Conservation (phyloP, 257 asterid genomes). For the Forsythia viridissima region DNA sequence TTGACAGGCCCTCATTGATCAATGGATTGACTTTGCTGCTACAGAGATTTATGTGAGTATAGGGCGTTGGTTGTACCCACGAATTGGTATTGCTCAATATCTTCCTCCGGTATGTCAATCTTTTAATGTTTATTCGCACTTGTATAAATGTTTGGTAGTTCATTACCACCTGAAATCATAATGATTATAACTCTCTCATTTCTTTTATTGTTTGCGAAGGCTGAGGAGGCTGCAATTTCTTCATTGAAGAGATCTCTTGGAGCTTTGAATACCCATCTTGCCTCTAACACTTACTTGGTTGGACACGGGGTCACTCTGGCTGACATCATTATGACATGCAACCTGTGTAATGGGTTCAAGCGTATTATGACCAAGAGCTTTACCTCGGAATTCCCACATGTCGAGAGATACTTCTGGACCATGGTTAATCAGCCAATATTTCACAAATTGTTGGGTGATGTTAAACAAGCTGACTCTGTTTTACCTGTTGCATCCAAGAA, state of each 20-base stretch:
- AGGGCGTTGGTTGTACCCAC: conserved; percentile 61
- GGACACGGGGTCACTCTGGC: conserved; percentile 76
- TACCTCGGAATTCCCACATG: conserved; percentile 76
- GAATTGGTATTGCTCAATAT: conserved; percentile 48
- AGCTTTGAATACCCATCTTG: conserved; percentile 73
- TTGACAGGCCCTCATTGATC: conserved; percentile 70
- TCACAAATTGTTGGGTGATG: conserved; percentile 58
- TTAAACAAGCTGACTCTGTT: conserved; percentile 56
- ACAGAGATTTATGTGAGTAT: conserved; percentile 57
- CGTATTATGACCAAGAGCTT: conserved; percentile 65
- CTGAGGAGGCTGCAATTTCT: conserved; percentile 67
- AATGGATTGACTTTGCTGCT: conserved; percentile 77
- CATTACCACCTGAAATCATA: not conserved
- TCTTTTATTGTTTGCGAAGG: conserved; percentile 33
- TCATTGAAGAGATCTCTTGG: conserved; percentile 66
- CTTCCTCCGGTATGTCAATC: conserved; percentile 56
- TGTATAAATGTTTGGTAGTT: not conserved
- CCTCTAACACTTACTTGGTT: conserved; percentile 73
- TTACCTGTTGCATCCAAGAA: conserved; percentile 66
- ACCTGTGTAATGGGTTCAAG: conserved; percentile 54
- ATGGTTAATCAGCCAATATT: conserved; percentile 72
- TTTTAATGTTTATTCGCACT: not conserved
- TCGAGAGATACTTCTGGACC: conserved; percentile 90
- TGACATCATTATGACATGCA: conserved; percentile 67
- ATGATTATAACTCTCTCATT: not conserved